These are phyloP conservation scores for Termitomyces sp. DNA, from an alignment of 768 basidiomycete genomes.

Conservation along the genomic window DNA sequence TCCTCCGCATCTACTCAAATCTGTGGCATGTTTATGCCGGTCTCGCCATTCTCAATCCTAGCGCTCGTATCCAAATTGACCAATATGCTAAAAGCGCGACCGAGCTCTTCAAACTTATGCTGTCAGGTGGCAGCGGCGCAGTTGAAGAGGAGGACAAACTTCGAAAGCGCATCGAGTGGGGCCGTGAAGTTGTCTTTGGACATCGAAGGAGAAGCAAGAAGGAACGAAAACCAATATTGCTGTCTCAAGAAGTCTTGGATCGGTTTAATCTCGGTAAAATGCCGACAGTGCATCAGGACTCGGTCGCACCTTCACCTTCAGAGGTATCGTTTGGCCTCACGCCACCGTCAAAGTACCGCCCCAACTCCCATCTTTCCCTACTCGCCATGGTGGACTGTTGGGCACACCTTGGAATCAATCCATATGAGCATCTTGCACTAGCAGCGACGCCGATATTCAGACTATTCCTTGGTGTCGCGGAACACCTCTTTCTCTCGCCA, in stretches of 20 bases:
- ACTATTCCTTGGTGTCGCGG: conserved; percentile 95
- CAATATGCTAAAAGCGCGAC: conserved; percentile 83
- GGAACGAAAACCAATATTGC: conserved; percentile 59
- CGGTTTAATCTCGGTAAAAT: conserved; percentile 74
- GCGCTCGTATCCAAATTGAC: conserved; percentile 81
- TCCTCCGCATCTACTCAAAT: conserved; percentile 92
- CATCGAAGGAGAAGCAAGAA: conserved; percentile 22
- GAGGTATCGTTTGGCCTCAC: conserved; percentile 50
- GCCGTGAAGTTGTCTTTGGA: conserved; percentile 74
- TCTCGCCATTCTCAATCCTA: conserved; percentile 95
- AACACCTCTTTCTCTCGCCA: conserved; percentile 82
- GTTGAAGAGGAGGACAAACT: conserved; percentile 41
- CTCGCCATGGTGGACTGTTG: conserved; percentile 99
- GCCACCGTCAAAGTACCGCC: conserved; percentile 32
- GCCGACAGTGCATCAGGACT: conserved; percentile 10
- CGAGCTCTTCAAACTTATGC: conserved; percentile 95
- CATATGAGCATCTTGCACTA: conserved; percentile 85
- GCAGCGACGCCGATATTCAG: conserved; percentile 96
- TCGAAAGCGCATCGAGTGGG: conserved; percentile 66
- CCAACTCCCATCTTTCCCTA: conserved; percentile 89
- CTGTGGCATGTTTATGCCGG: conserved; percentile 99
- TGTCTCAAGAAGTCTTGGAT: conserved; percentile 82
- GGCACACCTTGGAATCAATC: conserved; percentile 81
- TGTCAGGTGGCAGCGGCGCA: conserved; percentile 42
- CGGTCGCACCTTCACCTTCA: conserved; percentile 13